Evolutionary conservation across 2,329 filamentous ascomycete species (phyloP).

Genomic region (Colletotrichum spinosum): DNA sequence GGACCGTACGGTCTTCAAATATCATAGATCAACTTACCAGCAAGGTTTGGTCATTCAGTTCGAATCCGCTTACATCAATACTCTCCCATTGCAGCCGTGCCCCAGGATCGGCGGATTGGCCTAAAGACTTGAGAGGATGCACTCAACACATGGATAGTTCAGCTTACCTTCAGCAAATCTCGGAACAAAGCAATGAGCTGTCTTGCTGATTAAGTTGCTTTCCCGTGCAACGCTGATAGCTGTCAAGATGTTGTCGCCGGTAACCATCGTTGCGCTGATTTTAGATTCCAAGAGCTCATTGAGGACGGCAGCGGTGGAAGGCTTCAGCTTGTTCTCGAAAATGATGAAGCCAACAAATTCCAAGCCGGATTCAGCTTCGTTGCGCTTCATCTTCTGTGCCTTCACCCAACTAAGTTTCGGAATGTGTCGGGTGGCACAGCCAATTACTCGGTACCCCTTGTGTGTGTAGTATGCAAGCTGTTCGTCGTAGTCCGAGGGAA

Average conservation of each 20-base stretch:
- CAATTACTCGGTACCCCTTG: slow-evolving; percentile 95
- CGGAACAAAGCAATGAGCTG: slow-evolving; percentile 91
- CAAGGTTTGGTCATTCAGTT: slow-evolving; percentile 82
- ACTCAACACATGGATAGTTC: slow-evolving; percentile 5
- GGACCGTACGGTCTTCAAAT: slow-evolving; percentile 1
- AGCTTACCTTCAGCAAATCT: slow-evolving; percentile 79
- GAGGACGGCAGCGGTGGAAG: slow-evolving; percentile 83
- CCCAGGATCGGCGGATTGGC: slow-evolving; percentile 77
- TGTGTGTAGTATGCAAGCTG: slow-evolving; percentile 92
- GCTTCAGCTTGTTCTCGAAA: slow-evolving; percentile 98
- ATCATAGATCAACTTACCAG: slow-evolving; percentile 60
- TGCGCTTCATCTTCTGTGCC: slow-evolving; percentile 90
- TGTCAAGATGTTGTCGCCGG: slow-evolving; percentile 96
- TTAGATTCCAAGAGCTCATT: slow-evolving; percentile 84
- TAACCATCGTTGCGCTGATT: slow-evolving; percentile 95
- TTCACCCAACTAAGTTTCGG: slow-evolving; percentile 93
- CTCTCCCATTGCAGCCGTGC: slow-evolving; percentile 89
- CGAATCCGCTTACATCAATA: slow-evolving; percentile 85
- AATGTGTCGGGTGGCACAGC: slow-evolving; percentile 90
- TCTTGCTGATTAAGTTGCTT: slow-evolving; percentile 83
- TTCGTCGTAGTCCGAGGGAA: slow-evolving; percentile 91
- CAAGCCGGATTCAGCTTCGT: slow-evolving; percentile 84
- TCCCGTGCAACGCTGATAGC: slow-evolving; percentile 96
- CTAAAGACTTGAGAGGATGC: slow-evolving; percentile 43
- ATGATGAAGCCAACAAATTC: slow-evolving; percentile 97